Base-by-base conservation (phyloP, 2,329 filamentous ascomycete species). In the Botrytis byssoidea region DNA sequence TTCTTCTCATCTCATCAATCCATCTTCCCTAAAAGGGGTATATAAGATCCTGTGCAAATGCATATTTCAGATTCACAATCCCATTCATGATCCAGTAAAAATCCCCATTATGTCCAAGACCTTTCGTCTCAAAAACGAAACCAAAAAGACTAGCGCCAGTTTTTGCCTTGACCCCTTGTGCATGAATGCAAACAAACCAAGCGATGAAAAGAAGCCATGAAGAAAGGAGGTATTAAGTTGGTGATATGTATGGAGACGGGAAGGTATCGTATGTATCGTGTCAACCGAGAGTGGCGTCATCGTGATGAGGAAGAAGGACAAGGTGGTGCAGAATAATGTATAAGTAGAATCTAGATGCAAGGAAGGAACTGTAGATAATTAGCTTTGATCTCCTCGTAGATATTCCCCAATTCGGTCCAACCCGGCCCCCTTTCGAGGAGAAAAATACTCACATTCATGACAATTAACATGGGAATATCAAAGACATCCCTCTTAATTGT, bases 381-480 rank as follows among this genome's bases (percentile, higher is more conserved):
- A 64, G 57, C 20, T 25, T 64, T 71, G 3, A 65, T 48, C 44
- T 44, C 9, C 4, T 22, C 22, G 16, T 55, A 4, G 16, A 32
- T 6, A 22, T 46, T 22, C 7, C 7, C n/a, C 29, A 16, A 9
- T 25, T 69, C 32, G 14, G 25, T 63, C 22, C 18, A 0, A 44
- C 18, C 16, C 51, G 29, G 0, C n/a, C 61, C 32, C 46, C 71
- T 78, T 68, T 79, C 78, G 55, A 61, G 44, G 42, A 55, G 59
- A 44, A n/a, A 61, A 32, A 71, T 14, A 91, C 95, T 91, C 83
- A 98, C 96, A 85, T 98, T 98, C 86, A 98, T 95, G 80, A 98
- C 93, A 83, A 98, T 97, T 85, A 98, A 87, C 94, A 98, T 97
- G 35, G 96, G 96, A 83, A 98, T 97, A 84, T 98, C 95, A 84